Evolutionary conservation across 495 filamentous ascomycete genomes (phyloP).

Genomic region (Penicillium salamii): DNA sequence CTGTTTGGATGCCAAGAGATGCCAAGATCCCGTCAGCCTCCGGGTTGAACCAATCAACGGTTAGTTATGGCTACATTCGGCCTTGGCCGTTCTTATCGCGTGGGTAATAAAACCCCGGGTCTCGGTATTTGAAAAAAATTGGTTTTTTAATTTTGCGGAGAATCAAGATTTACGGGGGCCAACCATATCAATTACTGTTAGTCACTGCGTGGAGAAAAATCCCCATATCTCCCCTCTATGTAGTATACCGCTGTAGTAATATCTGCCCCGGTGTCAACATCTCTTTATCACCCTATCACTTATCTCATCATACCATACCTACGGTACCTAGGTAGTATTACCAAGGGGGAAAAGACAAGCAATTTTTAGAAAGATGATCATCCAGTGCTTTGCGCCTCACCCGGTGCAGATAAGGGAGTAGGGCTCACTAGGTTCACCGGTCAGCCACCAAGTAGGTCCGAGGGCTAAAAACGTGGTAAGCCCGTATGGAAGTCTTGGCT

Average conservation of each 20-base stretch:
- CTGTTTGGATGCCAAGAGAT: not conserved
- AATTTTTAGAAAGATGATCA: not conserved
- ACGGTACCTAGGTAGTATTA: too few relatives aligned
- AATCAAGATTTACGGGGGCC: not conserved
- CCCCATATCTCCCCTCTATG: too few relatives aligned
- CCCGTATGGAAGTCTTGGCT: not conserved
- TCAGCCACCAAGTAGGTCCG: not conserved
- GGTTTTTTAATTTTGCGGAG: not conserved
- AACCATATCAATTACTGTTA: not conserved
- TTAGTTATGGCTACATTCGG: not conserved
- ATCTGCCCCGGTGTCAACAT: too few relatives aligned
- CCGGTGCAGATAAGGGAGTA: not conserved
- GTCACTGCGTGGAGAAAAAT: not conserved
- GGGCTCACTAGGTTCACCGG: not conserved
- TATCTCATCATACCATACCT: too few relatives aligned
- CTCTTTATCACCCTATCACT: too few relatives aligned
- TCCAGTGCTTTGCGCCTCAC: not conserved
- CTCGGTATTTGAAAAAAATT: not conserved
- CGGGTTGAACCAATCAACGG: not conserved
- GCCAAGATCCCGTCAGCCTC: not conserved
- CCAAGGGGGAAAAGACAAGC: not conserved
- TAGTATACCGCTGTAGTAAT: too few relatives aligned
- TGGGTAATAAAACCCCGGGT: not conserved
- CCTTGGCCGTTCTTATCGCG: not conserved
- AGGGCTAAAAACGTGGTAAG: not conserved